phyloP scores from a whole-genome alignment of 495 filamentous ascomycete genomes.

The Aspergillus wentii region DNA sequence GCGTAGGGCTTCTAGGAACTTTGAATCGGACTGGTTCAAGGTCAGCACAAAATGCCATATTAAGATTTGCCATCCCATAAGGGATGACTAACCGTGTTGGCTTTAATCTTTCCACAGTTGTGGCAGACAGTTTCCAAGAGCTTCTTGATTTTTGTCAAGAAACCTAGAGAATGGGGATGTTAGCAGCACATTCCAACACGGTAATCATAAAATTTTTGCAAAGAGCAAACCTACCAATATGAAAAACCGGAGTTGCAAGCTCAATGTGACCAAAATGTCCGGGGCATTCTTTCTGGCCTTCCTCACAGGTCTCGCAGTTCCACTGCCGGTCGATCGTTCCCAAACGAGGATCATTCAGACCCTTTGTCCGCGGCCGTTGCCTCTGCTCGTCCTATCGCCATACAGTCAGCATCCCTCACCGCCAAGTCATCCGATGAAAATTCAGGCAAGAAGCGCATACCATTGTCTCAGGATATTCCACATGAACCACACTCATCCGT shows the following conservation, averaged over 20 bases:
- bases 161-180: conserved; percentile 54
- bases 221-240: conserved; percentile 60
- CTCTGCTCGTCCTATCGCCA: conserved; percentile 71
- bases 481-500: conserved; percentile 88
- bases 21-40: conserved; percentile 65
- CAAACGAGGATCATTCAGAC: conserved; percentile 88
- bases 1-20: conserved; percentile 73
- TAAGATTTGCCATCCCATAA: conserved; percentile 47
- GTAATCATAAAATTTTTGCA: not conserved
- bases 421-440: conserved; percentile 3
- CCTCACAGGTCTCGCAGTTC: conserved; percentile 91
- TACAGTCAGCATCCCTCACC: conserved; percentile 16
- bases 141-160: conserved; percentile 97
- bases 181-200: conserved; percentile 13
- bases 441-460: conserved; percentile 32
- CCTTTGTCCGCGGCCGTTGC: conserved; percentile 77
- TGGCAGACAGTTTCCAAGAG: conserved; percentile 96
- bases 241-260: conserved; percentile 88
- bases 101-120: conserved; percentile 92
- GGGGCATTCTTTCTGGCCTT: conserved; percentile 90
- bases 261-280: conserved; percentile 99
- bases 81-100: conserved; percentile 87
- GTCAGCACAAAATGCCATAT: conserved; percentile 60
- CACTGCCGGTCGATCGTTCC: conserved; percentile 92
- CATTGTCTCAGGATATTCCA: conserved; percentile 97